Percentiles rank a stretch among this genome's conserved stretches.
Conservation (phyloP, 768 basidiomycete genomes). For the Termitomyces sp. region DNA sequence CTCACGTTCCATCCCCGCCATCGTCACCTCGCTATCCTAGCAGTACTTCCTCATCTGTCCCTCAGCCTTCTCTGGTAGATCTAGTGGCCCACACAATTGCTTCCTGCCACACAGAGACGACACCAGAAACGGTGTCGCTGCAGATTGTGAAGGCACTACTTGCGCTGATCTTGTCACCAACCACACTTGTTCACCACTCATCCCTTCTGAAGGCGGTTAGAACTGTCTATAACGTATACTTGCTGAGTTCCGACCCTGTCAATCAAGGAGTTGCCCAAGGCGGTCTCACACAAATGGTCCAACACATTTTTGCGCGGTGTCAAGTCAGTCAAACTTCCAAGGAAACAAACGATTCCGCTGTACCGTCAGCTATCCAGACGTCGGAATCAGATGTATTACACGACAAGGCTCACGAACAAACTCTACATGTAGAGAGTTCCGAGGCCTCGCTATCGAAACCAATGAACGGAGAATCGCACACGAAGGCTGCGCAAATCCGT, state of each 20-base stretch:
- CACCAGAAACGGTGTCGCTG: conserved; percentile 86
- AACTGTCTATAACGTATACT: conserved; percentile 97
- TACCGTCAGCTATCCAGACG: conserved; percentile 7
- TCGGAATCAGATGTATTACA: conserved; percentile 8
- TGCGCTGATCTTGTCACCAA: conserved; percentile 81
- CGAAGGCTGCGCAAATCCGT: neutral
- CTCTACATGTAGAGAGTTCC: conserved; percentile 1
- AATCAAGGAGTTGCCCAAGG: conserved; percentile 99
- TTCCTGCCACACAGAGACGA: conserved; percentile 81
- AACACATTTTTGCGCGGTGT: conserved; percentile 90
- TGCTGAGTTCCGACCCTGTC: conserved; percentile 82
- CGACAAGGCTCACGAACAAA: neutral
- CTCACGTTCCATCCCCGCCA: conserved; percentile 64
- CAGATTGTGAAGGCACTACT: conserved; percentile 97
- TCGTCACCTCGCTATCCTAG: conserved; percentile 56
- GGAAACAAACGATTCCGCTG: conserved; percentile 13
- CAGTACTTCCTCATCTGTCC: conserved; percentile 32
- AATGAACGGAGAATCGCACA: neutral
- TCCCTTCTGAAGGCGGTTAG: conserved; percentile 93
- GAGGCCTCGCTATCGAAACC: conserved; percentile 6
- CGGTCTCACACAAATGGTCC: conserved; percentile 96
- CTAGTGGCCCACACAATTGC: conserved; percentile 94
- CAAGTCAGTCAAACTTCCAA: conserved; percentile 27
- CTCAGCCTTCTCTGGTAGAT: conserved; percentile 80
- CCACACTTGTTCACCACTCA: conserved; percentile 89